Evolutionary conservation across 345 rosid species (phyloP).

Genomic region (Populus euphratica): DNA sequence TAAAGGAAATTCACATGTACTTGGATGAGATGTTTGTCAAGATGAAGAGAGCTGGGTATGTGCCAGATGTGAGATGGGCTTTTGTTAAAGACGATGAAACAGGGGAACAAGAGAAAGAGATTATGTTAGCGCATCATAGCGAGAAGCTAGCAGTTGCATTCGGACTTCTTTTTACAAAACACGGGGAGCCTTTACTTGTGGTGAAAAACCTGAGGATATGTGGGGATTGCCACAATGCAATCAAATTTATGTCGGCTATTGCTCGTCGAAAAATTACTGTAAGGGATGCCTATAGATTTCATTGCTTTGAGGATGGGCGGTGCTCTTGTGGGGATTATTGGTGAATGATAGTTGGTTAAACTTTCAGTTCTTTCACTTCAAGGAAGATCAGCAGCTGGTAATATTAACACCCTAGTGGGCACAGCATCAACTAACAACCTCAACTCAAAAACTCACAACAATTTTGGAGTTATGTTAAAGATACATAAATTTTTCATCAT

Average conservation of each 20-base stretch:
- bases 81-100: slow-evolving; percentile 58
- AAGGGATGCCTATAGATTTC: slow-evolving; percentile 72
- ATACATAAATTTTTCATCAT: too few relatives aligned
- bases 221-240: slow-evolving; percentile 85
- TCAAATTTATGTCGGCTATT: slow-evolving; percentile 62
- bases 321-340: slow-evolving; percentile 85
- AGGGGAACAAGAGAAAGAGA: slow-evolving; percentile 54
- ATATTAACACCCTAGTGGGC: too few relatives aligned
- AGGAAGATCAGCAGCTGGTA: too few relatives aligned
- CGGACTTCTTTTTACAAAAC: slow-evolving; percentile 64
- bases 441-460: too few relatives aligned
- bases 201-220: slow-evolving; percentile 81
- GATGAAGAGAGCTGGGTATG: slow-evolving; percentile 70
- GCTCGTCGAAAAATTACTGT: slow-evolving; percentile 62
- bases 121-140: slow-evolving; percentile 62
- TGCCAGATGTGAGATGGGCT: slow-evolving; percentile 68
- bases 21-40: slow-evolving; percentile 60
- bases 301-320: slow-evolving; percentile 62
- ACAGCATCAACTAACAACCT: too few relatives aligned
- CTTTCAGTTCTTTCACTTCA: too few relatives aligned
- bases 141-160: slow-evolving; percentile 91
- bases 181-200: slow-evolving; percentile 64
- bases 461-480: too few relatives aligned
- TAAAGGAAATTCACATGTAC: slow-evolving; percentile 49
- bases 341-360: slow-evolving; percentile 32